Base-by-base conservation (phyloP, 306 rosid genomes). In the Lathyrus sativus region DNA sequence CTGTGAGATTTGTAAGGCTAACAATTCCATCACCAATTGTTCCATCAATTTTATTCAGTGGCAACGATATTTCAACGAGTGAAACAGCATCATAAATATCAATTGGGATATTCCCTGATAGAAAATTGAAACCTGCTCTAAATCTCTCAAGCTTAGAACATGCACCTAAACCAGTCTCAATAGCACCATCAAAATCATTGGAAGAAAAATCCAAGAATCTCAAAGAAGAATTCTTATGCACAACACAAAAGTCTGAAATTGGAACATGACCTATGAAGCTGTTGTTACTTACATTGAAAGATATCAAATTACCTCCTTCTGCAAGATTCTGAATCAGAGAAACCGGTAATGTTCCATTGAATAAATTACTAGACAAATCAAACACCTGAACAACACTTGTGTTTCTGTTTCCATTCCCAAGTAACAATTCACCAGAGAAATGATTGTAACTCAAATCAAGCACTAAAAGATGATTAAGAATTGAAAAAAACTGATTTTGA, bases 241-340 rank as follows among this genome's bases (percentile, higher is more conserved):
- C 73, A n/a, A 31, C 43, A 68, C 96, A 82, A 65, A 85, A 79
- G 14, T 9, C 11, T 13, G 89, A 92, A 70, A 74, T 15, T 6
- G 91, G 89, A 48, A 90, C 75, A 17, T 41, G 62, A 55, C 99
- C 99, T 33, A 64, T 11, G 76, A 93, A 81, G 74, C 85, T 86
- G 78, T 93, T 90, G 79, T 86, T 80, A 69, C 97, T 90, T 68
- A 88, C 89, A 80, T 93, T 93, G 78, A 93, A 85, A 82, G 76
- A 58, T 12, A 74, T 67, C 70, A 89, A 80, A 65, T 71, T 63
- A 53, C 83, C 84, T 26, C 76, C 64, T 28, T 8, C 37, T 8
- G 77, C 85, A 1, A 83, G 49, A 18, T 73, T 65, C 64, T 72
- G 62, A 65, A 86, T 57, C 43, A 88, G 28, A 31, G 88, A 82